phyloP scores from a whole-genome alignment of 768 basidiomycete genomes.

The Epithele typhae region DNA sequence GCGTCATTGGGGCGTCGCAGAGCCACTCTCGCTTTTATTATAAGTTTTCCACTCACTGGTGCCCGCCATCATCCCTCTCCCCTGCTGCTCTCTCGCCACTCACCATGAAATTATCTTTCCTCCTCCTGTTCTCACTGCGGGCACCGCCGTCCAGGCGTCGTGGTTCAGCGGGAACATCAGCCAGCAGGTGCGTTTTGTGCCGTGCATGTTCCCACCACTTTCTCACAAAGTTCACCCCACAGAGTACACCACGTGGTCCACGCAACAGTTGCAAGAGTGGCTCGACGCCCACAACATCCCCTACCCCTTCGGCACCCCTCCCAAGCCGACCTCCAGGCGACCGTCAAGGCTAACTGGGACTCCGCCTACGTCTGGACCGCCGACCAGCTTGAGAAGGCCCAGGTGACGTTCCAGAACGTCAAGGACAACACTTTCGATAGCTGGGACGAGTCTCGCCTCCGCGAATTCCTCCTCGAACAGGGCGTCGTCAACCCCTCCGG shows the following conservation, averaged over 20 bases:
- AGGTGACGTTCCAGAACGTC: constrained; percentile 50
- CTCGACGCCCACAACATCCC: constrained; percentile 62
- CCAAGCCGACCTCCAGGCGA: constrained; percentile 28
- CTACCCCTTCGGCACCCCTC: constrained; percentile 33
- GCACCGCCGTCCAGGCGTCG: constrained; percentile 25
- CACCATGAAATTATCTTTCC: background rate
- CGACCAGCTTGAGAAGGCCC: constrained; percentile 61
- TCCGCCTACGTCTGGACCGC: constrained; percentile 44
- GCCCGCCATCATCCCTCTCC: background rate
- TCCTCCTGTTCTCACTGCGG: constrained; percentile 29
- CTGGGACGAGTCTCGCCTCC: constrained; percentile 82
- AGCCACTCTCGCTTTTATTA: too few relatives aligned
- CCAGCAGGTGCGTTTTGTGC: constrained; percentile 25
- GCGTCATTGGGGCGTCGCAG: too few relatives aligned
- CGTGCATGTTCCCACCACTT: background rate
- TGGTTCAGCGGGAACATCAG: constrained; percentile 26
- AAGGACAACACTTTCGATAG: constrained; percentile 63
- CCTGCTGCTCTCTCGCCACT: constrained; percentile 7
- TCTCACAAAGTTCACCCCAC: background rate
- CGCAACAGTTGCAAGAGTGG: constrained; percentile 61
- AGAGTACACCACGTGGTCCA: constrained; percentile 54
- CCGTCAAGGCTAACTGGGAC: constrained; percentile 63
- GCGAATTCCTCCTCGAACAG: constrained; percentile 82
- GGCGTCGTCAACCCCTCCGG: constrained; percentile 82
- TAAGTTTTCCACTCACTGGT: too few relatives aligned